A percentile compares a stretch with the other conserved stretches of the same genome.
Evolutionary conservation across 768 basidiomycete species (phyloP).

Genomic region (Butyriboletus loyo): DNA sequence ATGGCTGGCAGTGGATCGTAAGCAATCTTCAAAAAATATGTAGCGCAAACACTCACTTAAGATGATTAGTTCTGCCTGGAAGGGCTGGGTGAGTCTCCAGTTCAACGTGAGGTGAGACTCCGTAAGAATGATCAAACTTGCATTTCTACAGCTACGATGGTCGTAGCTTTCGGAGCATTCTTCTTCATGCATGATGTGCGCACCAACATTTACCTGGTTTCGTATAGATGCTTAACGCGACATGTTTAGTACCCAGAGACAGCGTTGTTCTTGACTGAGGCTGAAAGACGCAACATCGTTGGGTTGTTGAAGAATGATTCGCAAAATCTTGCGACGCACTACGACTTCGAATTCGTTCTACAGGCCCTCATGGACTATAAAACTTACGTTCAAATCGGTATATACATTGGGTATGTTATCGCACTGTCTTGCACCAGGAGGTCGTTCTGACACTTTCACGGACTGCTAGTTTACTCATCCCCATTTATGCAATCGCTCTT

Average conservation of each 20-base stretch:
- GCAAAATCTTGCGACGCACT: constrained; percentile 45
- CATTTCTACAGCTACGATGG: constrained; percentile 18
- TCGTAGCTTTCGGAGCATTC: constrained; percentile 31
- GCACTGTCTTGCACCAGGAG: not conserved
- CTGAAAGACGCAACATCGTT: constrained; percentile 40
- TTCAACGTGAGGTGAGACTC: not conserved
- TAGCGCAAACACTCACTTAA: constrained; percentile 3
- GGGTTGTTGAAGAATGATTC: constrained; percentile 40
- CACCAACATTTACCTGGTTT: not conserved
- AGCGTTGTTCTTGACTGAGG: constrained; percentile 49
- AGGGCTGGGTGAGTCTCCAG: constrained; percentile 20
- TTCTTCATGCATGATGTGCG: constrained; percentile 54
- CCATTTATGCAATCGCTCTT: constrained; percentile 48
- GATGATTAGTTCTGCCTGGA: constrained; percentile 30
- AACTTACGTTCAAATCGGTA: constrained; percentile 32
- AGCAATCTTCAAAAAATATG: constrained; percentile 8
- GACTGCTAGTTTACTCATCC: constrained; percentile 38
- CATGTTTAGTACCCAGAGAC: constrained; percentile 50
- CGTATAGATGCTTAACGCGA: constrained; percentile 1
- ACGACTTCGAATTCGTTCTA: constrained; percentile 42
- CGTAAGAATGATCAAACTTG: not conserved
- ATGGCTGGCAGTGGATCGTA: constrained; percentile 41
- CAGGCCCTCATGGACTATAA: constrained; percentile 50
- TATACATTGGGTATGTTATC: constrained; percentile 39
- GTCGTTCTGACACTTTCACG: not conserved